Evolutionary conservation across 352 stramenopile species (phyloP).

Genomic region (Phytopythium ostracodes): DNA sequence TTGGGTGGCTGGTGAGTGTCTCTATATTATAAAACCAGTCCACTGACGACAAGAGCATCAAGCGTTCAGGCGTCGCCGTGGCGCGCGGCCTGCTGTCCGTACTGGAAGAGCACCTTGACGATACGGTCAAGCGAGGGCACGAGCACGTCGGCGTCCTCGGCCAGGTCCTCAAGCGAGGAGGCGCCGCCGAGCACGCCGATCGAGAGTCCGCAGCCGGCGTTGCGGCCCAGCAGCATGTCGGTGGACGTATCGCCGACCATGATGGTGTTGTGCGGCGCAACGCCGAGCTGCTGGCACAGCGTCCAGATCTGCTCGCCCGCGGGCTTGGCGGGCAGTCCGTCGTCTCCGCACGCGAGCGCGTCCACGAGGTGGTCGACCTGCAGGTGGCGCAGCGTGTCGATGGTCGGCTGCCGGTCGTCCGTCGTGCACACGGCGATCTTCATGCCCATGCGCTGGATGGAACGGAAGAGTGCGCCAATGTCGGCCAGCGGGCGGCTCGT

Average conservation of each 20-base stretch:
- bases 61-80: constrained; percentile 32
- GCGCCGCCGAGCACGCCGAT: constrained; percentile 78
- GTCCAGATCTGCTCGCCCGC: constrained; percentile 84
- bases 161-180: constrained; percentile 77
- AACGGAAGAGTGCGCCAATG: constrained; percentile 73
- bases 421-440: constrained; percentile 89
- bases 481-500: constrained; percentile 73
- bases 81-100: constrained; percentile 66
- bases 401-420: constrained; percentile 74
- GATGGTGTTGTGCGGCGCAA: constrained; percentile 82
- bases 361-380: constrained; percentile 75
- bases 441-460: constrained; percentile 81
- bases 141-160: constrained; percentile 78
- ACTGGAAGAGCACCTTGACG: constrained; percentile 83
- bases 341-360: constrained; percentile 71
- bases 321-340: constrained; percentile 78
- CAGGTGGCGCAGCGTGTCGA: constrained; percentile 75
- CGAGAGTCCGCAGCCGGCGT: constrained; percentile 69
- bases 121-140: constrained; percentile 74
- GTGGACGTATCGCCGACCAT: constrained; percentile 88
- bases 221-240: constrained; percentile 79
- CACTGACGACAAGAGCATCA: not conserved
- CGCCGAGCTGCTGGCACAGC: constrained; percentile 69
- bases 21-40: not conserved
- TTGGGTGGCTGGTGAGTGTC: constrained; percentile 2